Evolutionary conservation across 257 asterid species (phyloP), one percentile per base, ranked within the genome.

Genomic region (Lantana camara): DNA sequence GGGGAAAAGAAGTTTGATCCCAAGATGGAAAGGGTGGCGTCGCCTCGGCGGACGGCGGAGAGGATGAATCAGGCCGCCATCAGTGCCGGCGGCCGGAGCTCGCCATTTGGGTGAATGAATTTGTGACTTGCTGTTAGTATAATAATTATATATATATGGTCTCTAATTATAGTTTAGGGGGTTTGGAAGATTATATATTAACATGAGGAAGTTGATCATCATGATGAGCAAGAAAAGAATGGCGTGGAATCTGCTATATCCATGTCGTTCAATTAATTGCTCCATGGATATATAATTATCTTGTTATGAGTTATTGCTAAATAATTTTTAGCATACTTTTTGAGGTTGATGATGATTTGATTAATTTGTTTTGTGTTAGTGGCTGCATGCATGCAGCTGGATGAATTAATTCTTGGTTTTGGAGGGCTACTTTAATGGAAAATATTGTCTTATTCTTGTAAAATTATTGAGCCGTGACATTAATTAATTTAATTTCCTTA

Each of bases 71-170:
- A 51, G 34, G n/a, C 68, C 12, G 58, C 60, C 20, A 73, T 77
- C 44, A 73, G 77, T 50, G 72, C 79, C 62, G 85, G 76, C 23
- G 78, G 81, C 8, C 63, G 89, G 73, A 80, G 68, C 76, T 84
- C 92, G 60, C 84, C 89, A 0, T 86, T 77, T 54, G 87, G 83
- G 63, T 83, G 82, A 76, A 30, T 22, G 17, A 23, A 24, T 20
- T 15, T 20, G n/a, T n/a, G 22, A 12, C 9, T 32, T 37, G 29
- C 17, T 1, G 4, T 64, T 10, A 41, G 13, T 5, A 27, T 27
- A 27, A 35, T 35, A 30, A 30, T 7, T 30, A 30, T 30, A 30
- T 30, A 30, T 35, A 7, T 35, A 45, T 35, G 53, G 10, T 46
- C n/a, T 40, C 63, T 60, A 60, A 62, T 59, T 60, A n/a, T 22